These are phyloP conservation scores for Aureobasidium sp. DNA, from an alignment of 2,329 filamentous ascomycete species.

Conservation along the genomic window DNA sequence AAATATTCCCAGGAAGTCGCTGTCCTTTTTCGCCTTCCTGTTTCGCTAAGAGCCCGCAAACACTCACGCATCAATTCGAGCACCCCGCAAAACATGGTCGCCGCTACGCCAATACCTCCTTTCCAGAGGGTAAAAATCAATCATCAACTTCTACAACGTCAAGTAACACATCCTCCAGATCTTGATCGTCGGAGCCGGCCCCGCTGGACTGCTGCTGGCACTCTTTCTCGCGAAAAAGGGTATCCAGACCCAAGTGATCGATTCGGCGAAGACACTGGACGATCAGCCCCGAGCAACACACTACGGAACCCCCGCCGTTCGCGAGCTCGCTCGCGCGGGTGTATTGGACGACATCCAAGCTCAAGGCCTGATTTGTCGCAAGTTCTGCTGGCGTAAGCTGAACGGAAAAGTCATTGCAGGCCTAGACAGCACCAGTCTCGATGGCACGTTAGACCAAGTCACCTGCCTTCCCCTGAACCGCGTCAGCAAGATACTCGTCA, in stretches of 20 bases:
- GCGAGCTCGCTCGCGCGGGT: conserved; percentile 32
- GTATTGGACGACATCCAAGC: conserved; percentile 29
- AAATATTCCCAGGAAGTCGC: too few species aligned
- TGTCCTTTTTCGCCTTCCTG: too few species aligned
- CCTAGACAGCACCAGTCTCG: neutral
- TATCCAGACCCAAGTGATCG: conserved; percentile 1
- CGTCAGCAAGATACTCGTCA: neutral
- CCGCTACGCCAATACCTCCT: neutral
- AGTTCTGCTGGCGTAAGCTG: conserved; percentile 23
- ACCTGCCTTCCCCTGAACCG: neutral
- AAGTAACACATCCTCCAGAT: conserved; percentile 17
- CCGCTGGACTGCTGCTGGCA: conserved; percentile 35
- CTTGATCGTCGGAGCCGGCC: conserved; percentile 35
- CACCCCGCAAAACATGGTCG: neutral
- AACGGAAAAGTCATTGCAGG: conserved; percentile 18
- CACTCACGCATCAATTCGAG: too few species aligned
- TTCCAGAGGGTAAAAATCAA: neutral
- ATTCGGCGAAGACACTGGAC: neutral
- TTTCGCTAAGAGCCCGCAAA: too few species aligned
- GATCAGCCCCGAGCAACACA: neutral
- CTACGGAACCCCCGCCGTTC: conserved; percentile 23
- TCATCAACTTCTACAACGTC: neutral
- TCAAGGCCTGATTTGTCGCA: conserved; percentile 21
- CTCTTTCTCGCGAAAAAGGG: conserved; percentile 31
- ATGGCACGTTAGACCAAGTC: neutral